These are phyloP conservation scores for Pseudozyma flocculosa DNA, from an alignment of 1,284 basidiomycete genomes.

Conservation along the genomic window DNA sequence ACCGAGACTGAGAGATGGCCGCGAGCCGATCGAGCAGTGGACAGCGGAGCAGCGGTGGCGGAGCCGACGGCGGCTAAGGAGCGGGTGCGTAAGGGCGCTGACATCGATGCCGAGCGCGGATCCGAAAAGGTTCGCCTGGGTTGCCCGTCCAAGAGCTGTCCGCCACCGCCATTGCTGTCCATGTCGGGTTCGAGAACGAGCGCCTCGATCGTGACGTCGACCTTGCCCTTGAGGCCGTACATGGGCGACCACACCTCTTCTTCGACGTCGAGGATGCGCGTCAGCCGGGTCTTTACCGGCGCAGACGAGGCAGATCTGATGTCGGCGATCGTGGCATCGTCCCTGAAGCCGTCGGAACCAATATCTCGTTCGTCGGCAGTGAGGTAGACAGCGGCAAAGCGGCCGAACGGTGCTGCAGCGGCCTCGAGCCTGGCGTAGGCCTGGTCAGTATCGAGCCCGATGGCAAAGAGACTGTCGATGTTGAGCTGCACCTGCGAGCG, in stretches of 20 bases:
- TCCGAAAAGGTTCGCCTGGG: background rate
- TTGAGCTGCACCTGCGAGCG: conserved; percentile 31
- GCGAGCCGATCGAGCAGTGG: no score
- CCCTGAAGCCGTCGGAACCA: conserved; percentile 9
- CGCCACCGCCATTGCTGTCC: background rate
- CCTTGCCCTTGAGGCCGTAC: conserved; percentile 91
- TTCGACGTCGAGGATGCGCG: conserved; percentile 69
- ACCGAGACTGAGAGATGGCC: conserved; percentile 59
- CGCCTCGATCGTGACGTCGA: conserved; percentile 71
- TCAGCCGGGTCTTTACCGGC: conserved; percentile 21
- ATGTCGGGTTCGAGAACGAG: background rate
- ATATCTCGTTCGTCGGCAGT: conserved; percentile 8
- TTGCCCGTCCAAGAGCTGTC: background rate
- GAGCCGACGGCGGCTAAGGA: background rate
- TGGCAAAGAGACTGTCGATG: conserved; percentile 38
- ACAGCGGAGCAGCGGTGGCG: no score
- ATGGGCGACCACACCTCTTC: conserved; percentile 97
- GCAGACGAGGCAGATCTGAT: conserved; percentile 1
- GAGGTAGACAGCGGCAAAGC: conserved; percentile 43
- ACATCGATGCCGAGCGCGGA: background rate
- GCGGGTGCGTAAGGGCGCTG: background rate
- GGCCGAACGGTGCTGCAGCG: conserved; percentile 36
- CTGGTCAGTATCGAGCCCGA: conserved; percentile 24
- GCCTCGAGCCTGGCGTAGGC: conserved; percentile 30
- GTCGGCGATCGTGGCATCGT: conserved; percentile 17